Evolutionary conservation across 2,329 filamentous ascomycete genomes (phyloP), one percentile per base, ranked within the genome.

Genomic region (Colletotrichum godetiae): DNA sequence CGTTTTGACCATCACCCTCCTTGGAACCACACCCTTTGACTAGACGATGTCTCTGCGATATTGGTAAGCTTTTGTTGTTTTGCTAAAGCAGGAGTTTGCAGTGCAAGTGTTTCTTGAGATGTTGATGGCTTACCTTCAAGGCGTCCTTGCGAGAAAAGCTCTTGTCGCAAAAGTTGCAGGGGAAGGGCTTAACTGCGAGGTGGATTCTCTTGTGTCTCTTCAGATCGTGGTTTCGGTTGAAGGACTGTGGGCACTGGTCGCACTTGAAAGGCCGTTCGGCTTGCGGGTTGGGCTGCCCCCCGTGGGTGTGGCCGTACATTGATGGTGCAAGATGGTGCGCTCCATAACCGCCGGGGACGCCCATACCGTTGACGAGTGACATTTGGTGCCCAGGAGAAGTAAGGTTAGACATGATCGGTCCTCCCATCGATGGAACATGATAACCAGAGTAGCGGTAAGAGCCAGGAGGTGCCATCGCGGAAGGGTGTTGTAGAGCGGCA

Each of bases 161-260:
- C 89, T 98, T 98, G 74, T 97, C 95, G 81, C 97, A 99, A 79
- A 93, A 93, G 7, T 87, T 90, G 81, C 97, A 99, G 0, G 95
- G 95, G 82, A 96, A 98, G 0, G 97, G 97, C 87, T 99, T 99
- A 53, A 98, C 94, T 0, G 95, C 94, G 71, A 98, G 84, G 82
- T 99, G 97, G 72, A 98, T 98, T 62, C 95, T 88, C 87, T 98
- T 98, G 82, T 99, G 97, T 64, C 97, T 90, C 84, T 99, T 99
- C 78, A 98, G 83, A 80, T 98, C 97, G 80, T 98, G 97, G 76
- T 98, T 98, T 5, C 97, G 89, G 82, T 97, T 98, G 85, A 99
- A 99, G 49, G 94, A 95, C 81, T 97, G 95, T 0, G 94, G 91
- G 79, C 97, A 99, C 80, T 94, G 90, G 77, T 98, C 95, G 81